Percentiles rank a stretch among this genome's conserved stretches.
Evolutionary conservation across 495 filamentous ascomycete species (phyloP).

Genomic region (Thermochaetoides thermophila): DNA sequence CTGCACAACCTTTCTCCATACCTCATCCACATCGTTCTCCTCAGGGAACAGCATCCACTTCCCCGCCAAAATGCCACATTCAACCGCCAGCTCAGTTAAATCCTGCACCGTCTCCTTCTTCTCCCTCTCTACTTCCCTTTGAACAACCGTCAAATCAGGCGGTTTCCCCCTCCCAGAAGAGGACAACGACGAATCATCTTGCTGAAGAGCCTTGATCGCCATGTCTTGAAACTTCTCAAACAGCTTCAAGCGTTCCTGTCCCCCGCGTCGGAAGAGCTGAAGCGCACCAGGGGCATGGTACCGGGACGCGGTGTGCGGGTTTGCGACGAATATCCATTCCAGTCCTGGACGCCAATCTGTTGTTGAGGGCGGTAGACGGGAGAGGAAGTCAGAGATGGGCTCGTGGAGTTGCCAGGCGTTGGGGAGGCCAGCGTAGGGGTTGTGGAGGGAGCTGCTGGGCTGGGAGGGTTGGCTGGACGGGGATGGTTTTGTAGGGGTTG

Average conservation of each 20-base stretch:
- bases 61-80: conserved; percentile 12
- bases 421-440: conserved; percentile 27
- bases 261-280: conserved; percentile 15
- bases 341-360: conserved; percentile 25
- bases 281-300: conserved; percentile 12
- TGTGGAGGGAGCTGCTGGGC: conserved; percentile 15
- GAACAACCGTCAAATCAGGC: no score
- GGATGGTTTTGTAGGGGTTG: background rate
- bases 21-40: conserved; percentile 37
- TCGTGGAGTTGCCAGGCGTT: conserved; percentile 42
- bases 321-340: conserved; percentile 54
- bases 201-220: no score
- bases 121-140: conserved; percentile 30
- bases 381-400: conserved; percentile 44
- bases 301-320: no score
- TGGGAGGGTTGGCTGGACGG: conserved; percentile 3
- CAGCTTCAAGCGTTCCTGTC: conserved; percentile 22
- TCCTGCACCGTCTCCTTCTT: conserved; percentile 34
- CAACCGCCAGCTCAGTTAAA: conserved; percentile 39
- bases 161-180: no score
- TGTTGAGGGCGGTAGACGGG: conserved; percentile 48
- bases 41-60: conserved; percentile 71
- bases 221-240: conserved; percentile 17
- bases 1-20: conserved; percentile 48
- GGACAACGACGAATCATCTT: no score